Evolutionary conservation across 164 flowering plant species (phyloP).

Genomic region (Tetracentron sinense): DNA sequence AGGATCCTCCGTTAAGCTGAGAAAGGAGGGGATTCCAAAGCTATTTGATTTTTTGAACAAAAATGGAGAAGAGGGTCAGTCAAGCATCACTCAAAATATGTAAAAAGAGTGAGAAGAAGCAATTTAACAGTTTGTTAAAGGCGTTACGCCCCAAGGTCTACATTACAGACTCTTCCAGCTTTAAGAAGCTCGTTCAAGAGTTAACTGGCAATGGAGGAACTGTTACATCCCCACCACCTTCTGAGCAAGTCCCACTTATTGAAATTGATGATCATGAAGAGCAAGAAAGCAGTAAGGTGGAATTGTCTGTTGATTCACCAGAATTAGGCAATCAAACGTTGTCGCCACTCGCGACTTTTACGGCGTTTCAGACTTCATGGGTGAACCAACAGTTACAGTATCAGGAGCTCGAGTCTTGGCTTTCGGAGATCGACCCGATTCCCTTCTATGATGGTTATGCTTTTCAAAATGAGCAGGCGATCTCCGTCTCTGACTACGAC

Average conservation of each 20-base stretch:
- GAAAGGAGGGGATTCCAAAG: slow-evolving; percentile 16
- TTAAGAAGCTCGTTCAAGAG: slow-evolving; percentile 63
- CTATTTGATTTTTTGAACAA: not conserved
- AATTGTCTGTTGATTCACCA: slow-evolving; percentile 13
- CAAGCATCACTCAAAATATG: slow-evolving; percentile 25
- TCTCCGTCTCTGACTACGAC: slow-evolving; percentile 32
- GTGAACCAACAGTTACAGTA: slow-evolving; percentile 7
- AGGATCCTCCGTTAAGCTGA: slow-evolving; percentile 23
- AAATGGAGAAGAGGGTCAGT: slow-evolving; percentile 35
- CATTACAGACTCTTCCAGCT: slow-evolving; percentile 51
- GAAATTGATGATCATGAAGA: slow-evolving; percentile 9
- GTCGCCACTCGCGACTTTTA: slow-evolving; percentile 11
- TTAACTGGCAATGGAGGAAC: slow-evolving; percentile 48
- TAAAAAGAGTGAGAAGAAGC: slow-evolving; percentile 28
- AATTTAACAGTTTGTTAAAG: slow-evolving; percentile 31
- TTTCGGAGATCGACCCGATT: slow-evolving; percentile 24
- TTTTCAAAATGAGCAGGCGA: slow-evolving; percentile 19
- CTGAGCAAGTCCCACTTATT: slow-evolving; percentile 15
- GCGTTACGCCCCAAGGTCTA: slow-evolving; percentile 52
- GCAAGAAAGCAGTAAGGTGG: slow-evolving; percentile 12
- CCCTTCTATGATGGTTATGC: slow-evolving; percentile 10
- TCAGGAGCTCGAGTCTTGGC: slow-evolving; percentile 28
- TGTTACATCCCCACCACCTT: slow-evolving; percentile 6
- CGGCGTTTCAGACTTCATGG: slow-evolving; percentile 18
- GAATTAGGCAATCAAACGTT: slow-evolving; percentile 4